Evolutionary conservation across 2,329 filamentous ascomycete species (phyloP).

Genomic region (Phialophora chinensis): DNA sequence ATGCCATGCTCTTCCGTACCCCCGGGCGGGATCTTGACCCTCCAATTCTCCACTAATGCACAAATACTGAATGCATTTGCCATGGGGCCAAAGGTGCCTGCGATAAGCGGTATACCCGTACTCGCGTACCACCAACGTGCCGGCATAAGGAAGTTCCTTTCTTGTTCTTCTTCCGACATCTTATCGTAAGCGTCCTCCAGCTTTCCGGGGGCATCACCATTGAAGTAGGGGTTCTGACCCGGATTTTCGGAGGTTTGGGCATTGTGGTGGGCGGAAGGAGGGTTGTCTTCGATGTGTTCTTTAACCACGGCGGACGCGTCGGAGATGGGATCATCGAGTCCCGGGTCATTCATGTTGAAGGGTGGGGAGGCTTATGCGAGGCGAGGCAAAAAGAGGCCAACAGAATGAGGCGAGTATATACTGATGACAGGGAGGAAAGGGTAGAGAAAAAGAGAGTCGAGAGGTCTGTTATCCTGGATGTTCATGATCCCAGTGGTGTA

Average conservation of each 20-base stretch:
- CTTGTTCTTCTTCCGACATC: constrained; percentile 36
- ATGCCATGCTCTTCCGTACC: constrained; percentile 52
- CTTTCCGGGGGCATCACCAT: not conserved
- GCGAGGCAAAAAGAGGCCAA: not conserved
- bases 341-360: constrained; percentile 58
- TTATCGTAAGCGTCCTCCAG: constrained; percentile 15
- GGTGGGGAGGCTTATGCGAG: not conserved
- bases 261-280: constrained; percentile 18
- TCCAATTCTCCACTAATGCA: constrained; percentile 63
- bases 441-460: not conserved
- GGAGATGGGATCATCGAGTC: constrained; percentile 57
- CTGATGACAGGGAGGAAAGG: not conserved
- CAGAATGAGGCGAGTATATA: not conserved
- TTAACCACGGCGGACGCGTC: constrained; percentile 56
- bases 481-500: not conserved
- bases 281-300: constrained; percentile 46
- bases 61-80: constrained; percentile 62
- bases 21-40: constrained; percentile 57
- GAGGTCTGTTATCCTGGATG: not conserved
- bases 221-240: constrained; percentile 42
- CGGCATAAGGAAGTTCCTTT: constrained; percentile 39
- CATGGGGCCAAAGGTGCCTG: constrained; percentile 62
- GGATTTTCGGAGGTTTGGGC: constrained; percentile 4
- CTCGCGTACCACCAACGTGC: constrained; percentile 66
- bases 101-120: constrained; percentile 63